A percentile compares a stretch with the other conserved stretches of the same genome.
phyloP scores from a whole-genome alignment of 208 protist genomes.

The Hexamita inflata region DNA sequence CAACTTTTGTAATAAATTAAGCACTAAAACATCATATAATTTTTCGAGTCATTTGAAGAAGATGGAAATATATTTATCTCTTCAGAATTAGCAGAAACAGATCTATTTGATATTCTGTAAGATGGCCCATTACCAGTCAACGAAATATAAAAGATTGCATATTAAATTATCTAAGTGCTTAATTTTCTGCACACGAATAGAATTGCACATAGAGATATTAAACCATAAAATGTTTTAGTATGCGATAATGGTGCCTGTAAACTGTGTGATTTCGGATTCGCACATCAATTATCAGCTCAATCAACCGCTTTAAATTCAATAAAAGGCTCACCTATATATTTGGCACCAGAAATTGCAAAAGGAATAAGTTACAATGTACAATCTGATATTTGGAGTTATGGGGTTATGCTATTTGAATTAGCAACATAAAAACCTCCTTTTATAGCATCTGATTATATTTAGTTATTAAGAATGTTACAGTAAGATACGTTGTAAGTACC shows the following conservation, averaged over 20 bases:
- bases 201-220: slow-evolving; percentile 25
- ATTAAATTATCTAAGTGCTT: background rate
- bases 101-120: slow-evolving; percentile 13
- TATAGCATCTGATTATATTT: slow-evolving; percentile 9
- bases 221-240: slow-evolving; percentile 25
- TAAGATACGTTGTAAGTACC: background rate
- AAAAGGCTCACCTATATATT: slow-evolving; percentile 14
- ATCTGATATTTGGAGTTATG: slow-evolving; percentile 21
- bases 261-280: slow-evolving; percentile 24
- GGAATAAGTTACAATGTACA: background rate
- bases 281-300: slow-evolving; percentile 3
- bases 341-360: slow-evolving; percentile 28
- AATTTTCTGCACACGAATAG: background rate
- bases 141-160: background rate
- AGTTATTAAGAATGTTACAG: background rate
- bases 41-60: slow-evolving; percentile 28
- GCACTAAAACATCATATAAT: slow-evolving; percentile 4
- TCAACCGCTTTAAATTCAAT: background rate
- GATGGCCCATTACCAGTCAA: background rate
- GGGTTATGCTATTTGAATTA: slow-evolving; percentile 25
- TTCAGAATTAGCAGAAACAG: slow-evolving; percentile 19
- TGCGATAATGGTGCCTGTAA: slow-evolving; percentile 16
- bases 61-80: slow-evolving; percentile 2
- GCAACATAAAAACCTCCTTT: slow-evolving; percentile 7
- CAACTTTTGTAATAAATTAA: background rate